Conservation (phyloP, 345 rosid species). For the Geranium brycei region DNA sequence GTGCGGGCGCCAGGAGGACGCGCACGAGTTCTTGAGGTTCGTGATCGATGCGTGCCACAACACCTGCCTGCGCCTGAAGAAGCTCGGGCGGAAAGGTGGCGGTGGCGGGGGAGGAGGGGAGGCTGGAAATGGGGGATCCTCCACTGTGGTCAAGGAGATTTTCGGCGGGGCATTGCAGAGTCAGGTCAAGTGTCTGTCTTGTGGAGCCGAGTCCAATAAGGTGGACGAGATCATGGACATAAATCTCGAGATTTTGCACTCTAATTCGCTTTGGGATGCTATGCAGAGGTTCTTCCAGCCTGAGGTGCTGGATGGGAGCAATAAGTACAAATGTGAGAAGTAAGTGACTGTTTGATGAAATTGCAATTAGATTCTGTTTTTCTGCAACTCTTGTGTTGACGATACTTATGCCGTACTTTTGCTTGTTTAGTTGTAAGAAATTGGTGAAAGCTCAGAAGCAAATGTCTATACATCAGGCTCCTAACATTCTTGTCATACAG, state of each 20-base stretch:
- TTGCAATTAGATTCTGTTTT: background rate
- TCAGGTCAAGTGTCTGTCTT: slow-evolving; percentile 83
- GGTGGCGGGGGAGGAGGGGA: slow-evolving; percentile 10
- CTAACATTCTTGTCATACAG: slow-evolving; percentile 83
- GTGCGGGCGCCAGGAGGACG: slow-evolving; percentile 87
- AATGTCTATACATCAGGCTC: slow-evolving; percentile 80
- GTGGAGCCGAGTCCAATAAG: slow-evolving; percentile 79
- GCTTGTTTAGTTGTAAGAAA: slow-evolving; percentile 75
- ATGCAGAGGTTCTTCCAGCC: slow-evolving; percentile 83
- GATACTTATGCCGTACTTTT: slow-evolving; percentile 11
- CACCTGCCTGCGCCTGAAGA: slow-evolving; percentile 70
- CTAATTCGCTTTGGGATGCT: slow-evolving; percentile 62
- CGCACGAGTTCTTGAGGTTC: slow-evolving; percentile 86
- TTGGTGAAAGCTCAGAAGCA: slow-evolving; percentile 93
- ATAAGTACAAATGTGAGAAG: slow-evolving; percentile 87
- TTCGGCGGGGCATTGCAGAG: slow-evolving; percentile 95
- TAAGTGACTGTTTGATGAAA: slow-evolving; percentile 13
- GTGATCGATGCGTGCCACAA: slow-evolving; percentile 94
- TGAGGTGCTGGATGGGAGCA: slow-evolving; percentile 82
- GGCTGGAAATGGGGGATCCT: background rate
- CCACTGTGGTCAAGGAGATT: slow-evolving; percentile 66
- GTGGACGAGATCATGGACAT: slow-evolving; percentile 97
- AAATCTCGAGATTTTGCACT: slow-evolving; percentile 64
- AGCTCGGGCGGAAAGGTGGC: slow-evolving; percentile 41
- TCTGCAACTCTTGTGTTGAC: background rate